phyloP scores from a whole-genome alignment of 164 flowering plant genomes.

The Litsea cubeba region DNA sequence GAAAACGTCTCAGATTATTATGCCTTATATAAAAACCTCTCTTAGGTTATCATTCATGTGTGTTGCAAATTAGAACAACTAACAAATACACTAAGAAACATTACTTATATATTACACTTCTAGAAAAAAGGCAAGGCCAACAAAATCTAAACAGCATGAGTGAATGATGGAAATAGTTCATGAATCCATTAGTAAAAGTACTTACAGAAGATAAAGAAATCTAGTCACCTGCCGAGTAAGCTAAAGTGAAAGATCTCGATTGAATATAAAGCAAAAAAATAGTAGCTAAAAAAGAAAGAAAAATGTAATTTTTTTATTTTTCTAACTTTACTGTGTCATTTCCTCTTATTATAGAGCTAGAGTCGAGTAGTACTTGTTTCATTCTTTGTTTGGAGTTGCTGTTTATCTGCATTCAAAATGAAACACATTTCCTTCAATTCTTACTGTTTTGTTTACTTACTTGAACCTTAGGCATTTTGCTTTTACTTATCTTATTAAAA shows the following conservation, averaged over 20 bases:
- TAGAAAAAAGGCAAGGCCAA: no score
- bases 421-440: not conserved
- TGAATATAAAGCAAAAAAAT: not conserved
- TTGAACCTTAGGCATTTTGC: no score
- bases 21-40: no score
- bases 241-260: not conserved
- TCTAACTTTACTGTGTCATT: slow-evolving; percentile 66
- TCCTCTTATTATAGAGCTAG: slow-evolving; percentile 86
- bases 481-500: no score
- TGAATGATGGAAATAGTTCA: no score
- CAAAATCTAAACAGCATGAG: no score
- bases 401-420: slow-evolving; percentile 59
- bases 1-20: no score
- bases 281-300: not conserved
- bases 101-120: no score
- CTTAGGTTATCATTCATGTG: no score
- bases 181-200: no score
- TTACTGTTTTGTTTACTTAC: not conserved
- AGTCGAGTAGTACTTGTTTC: slow-evolving; percentile 87
- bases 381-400: slow-evolving; percentile 73
- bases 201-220: not conserved
- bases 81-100: no score
- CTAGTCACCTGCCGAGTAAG: not conserved
- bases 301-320: not conserved
- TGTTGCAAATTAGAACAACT: no score